A percentile compares a stretch with the other conserved stretches of the same genome.
Conservation (phyloP, 1,284 basidiomycete species). For the Moniliophthora roreri region DNA sequence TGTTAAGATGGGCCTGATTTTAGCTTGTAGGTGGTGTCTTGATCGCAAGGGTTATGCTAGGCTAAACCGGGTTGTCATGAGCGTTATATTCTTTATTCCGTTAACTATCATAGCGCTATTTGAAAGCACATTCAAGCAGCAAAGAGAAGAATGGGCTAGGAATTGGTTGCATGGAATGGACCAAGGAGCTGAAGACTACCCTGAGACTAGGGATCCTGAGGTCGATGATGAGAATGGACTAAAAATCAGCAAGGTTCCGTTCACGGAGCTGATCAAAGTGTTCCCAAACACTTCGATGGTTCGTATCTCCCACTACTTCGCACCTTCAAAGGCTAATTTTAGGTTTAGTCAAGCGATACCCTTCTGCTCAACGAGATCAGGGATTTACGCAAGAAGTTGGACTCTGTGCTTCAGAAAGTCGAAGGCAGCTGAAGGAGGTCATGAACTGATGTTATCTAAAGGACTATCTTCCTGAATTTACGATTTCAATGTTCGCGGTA, state of each 20-base stretch:
- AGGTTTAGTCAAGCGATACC: constrained; percentile 9
- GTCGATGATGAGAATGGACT: constrained; percentile 61
- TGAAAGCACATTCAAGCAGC: constrained; percentile 59
- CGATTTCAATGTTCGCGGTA: too few species aligned
- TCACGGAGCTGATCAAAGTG: constrained; percentile 70
- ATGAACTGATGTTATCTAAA: background rate
- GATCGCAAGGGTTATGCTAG: constrained; percentile 52
- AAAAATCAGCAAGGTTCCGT: constrained; percentile 74
- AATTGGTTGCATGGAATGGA: constrained; percentile 66
- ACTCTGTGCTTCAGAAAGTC: constrained; percentile 7
- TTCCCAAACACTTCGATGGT: constrained; percentile 81
- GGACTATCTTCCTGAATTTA: too few species aligned
- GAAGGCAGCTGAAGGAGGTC: background rate
- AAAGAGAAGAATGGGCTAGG: constrained; percentile 61
- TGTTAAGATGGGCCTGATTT: constrained; percentile 19
- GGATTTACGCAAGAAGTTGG: constrained; percentile 8
- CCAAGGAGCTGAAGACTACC: constrained; percentile 66
- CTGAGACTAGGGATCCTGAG: constrained; percentile 55
- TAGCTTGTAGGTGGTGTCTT: constrained; percentile 36
- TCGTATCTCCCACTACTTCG: constrained; percentile 22
- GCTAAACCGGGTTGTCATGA: constrained; percentile 82
- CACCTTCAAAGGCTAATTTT: constrained; percentile 12
- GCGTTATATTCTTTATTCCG: constrained; percentile 77
- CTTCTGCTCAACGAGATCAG: constrained; percentile 9
- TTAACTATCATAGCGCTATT: constrained; percentile 73